Base-by-base conservation (phyloP, 2,329 filamentous ascomycete genomes). In the Fusarium annulatum region DNA sequence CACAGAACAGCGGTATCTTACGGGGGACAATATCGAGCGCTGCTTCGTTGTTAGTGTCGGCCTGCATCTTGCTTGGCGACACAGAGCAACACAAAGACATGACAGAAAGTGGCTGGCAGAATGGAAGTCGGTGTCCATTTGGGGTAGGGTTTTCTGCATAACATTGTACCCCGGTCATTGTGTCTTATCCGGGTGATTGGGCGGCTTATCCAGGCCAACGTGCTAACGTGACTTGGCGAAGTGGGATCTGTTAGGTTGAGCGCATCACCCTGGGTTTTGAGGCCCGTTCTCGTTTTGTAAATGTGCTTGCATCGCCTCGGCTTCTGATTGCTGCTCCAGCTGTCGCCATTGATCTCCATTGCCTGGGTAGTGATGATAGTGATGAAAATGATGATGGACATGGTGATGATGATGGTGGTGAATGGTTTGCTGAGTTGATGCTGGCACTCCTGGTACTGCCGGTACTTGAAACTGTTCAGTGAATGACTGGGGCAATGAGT, bases 311-410 rank as follows among this genome's bases (percentile, higher is more conserved):
- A 74, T 63, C 8, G 72, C 72, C 28, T 74, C 72, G 15, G 72
- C 72, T 38, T 74, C 72, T 10, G 68, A 74, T 42, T 74, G 72
- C 15, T 72, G 68, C 11, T 74, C 72, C 15, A 74, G 21, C 15
- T 74, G 72, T 1, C 72, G 46, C 72, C 68, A 74, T 15, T 63
- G 61, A 15, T 74, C 72, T 18, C 58, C 64, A 5, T 48, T 69
- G 5, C 57, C 64, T 2, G 72, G 60, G n/a, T 69, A 51, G 19
- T 74, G 72, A 14, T 76, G 74, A n/a, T 76, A 76, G 3, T 76
- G 74, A 4, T 76, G 72, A 9, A 74, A 76, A 16, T 76, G 67
- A 11, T 76, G 74, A 15, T 76, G 74, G 1, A 76, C 69, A 42
- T 76, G 74, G 15, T 74, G 72, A 6, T 74, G 72, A 7, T 74